These are phyloP conservation scores for Wallacemonas rigidus DNA, from an alignment of 208 protist genomes.

Conservation along the genomic window DNA sequence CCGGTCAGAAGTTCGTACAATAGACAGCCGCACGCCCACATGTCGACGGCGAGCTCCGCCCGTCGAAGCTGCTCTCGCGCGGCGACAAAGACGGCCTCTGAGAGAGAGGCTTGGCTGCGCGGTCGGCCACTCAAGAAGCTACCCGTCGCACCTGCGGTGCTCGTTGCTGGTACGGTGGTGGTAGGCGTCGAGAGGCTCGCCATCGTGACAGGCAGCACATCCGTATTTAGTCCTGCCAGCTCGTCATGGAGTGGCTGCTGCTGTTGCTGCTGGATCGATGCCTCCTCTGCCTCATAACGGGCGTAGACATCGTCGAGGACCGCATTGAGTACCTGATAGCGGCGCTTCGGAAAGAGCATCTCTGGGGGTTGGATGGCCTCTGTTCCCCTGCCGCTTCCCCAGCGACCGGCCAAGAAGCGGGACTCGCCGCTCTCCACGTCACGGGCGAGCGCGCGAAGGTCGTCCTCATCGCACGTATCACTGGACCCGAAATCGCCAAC, in stretches of 20 bases:
- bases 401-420: slow-evolving; percentile 51
- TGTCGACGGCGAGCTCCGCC: slow-evolving; percentile 72
- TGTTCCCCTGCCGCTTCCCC: slow-evolving; percentile 65
- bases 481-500: slow-evolving; percentile 83
- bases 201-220: neutral
- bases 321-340: slow-evolving; percentile 47
- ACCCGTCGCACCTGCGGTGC: neutral
- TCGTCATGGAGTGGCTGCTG: neutral
- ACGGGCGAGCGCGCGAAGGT: slow-evolving; percentile 40
- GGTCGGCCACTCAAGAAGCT: neutral
- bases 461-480: slow-evolving; percentile 65
- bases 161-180: neutral
- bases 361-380: slow-evolving; percentile 86
- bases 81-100: slow-evolving; percentile 21
- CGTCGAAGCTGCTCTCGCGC: slow-evolving; percentile 34
- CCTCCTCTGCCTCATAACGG: slow-evolving; percentile 6
- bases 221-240: neutral
- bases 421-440: slow-evolving; percentile 51
- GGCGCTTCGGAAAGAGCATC: slow-evolving; percentile 51
- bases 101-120: slow-evolving; percentile 1
- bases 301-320: slow-evolving; percentile 27
- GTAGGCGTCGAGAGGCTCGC: neutral
- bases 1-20: slow-evolving; percentile 87
- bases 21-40: slow-evolving; percentile 84
- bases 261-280: neutral